These are phyloP conservation scores for Limnomonas spitsbergensis DNA, from an alignment of 139 green algal species.

Conservation along the genomic window DNA sequence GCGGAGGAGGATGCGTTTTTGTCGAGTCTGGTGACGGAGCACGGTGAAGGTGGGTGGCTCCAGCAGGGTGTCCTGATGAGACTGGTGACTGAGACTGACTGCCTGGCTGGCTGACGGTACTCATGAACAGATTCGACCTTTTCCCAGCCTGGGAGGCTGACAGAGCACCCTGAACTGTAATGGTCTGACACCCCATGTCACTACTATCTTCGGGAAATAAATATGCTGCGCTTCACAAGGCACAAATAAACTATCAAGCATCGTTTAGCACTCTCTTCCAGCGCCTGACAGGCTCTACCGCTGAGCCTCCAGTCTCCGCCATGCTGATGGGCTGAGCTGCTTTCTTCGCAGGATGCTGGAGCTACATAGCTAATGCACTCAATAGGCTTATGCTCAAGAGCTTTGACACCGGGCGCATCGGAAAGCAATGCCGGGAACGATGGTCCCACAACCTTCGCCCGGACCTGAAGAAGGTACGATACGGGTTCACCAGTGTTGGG, in stretches of 20 bases:
- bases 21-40: conserved; percentile 16
- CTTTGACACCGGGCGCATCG: conserved; percentile 62
- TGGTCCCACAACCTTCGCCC: conserved; percentile 81
- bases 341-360: conserved; percentile 73
- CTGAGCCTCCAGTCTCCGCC: too few species aligned
- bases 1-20: conserved; percentile 33
- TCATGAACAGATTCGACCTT: too few species aligned
- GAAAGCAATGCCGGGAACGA: conserved; percentile 61
- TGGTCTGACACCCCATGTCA: too few species aligned
- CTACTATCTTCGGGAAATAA: too few species aligned
- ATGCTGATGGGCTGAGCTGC: too few species aligned
- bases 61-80: neutral
- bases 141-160: too few species aligned
- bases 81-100: neutral
- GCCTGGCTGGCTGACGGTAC: too few species aligned
- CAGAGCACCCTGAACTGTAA: too few species aligned
- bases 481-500: conserved; percentile 64
- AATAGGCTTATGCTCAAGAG: conserved; percentile 43
- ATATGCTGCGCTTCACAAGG: too few species aligned
- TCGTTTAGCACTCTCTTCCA: too few species aligned
- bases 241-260: too few species aligned
- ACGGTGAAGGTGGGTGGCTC: neutral
- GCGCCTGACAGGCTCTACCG: too few species aligned
- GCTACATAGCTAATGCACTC: conserved; percentile 52
- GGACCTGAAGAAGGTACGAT: conserved; percentile 59